phyloP scores from a whole-genome alignment of 768 basidiomycete species.

The Strobilomyces echinocephalus region DNA sequence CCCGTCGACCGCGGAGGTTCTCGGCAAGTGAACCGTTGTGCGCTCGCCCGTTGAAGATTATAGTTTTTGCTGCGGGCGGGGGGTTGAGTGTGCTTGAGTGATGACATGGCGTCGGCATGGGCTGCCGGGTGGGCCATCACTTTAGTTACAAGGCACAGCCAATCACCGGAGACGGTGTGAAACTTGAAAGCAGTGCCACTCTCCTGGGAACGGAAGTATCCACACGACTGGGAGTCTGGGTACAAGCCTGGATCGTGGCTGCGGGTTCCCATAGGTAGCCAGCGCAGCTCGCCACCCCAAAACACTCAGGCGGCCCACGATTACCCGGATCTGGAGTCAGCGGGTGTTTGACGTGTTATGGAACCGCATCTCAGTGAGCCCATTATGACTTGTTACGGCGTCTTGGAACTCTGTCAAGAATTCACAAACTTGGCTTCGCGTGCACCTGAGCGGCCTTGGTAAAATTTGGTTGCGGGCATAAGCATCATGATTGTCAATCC shows the following conservation, averaged over 20 bases:
- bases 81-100: constrained; percentile 5
- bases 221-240: constrained; percentile 10
- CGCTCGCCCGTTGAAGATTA: constrained; percentile 6
- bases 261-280: constrained; percentile 12
- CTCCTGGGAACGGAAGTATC: constrained; percentile 19
- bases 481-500: constrained; percentile 32
- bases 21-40: constrained; percentile 16
- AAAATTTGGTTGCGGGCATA: constrained; percentile 7
- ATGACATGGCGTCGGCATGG: constrained; percentile 21
- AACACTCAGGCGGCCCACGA: constrained; percentile 5
- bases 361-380: constrained; percentile 13
- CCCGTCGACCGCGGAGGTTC: constrained; percentile 26
- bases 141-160: constrained; percentile 31
- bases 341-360: constrained; percentile 15
- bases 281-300: constrained; percentile 8
- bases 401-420: constrained; percentile 14
- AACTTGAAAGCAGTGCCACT: constrained; percentile 15
- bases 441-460: constrained; percentile 8
- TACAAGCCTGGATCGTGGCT: constrained; percentile 6
- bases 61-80: constrained; percentile 18
- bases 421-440: constrained; percentile 6
- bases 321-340: constrained; percentile 1
- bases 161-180: constrained; percentile 25
- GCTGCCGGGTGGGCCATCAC: constrained; percentile 23
- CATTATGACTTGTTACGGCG: constrained; percentile 12